Percentiles rank a stretch among this genome's conserved stretches.
Conservation (phyloP, 306 rosid species). For the Vigna hirtella region DNA sequence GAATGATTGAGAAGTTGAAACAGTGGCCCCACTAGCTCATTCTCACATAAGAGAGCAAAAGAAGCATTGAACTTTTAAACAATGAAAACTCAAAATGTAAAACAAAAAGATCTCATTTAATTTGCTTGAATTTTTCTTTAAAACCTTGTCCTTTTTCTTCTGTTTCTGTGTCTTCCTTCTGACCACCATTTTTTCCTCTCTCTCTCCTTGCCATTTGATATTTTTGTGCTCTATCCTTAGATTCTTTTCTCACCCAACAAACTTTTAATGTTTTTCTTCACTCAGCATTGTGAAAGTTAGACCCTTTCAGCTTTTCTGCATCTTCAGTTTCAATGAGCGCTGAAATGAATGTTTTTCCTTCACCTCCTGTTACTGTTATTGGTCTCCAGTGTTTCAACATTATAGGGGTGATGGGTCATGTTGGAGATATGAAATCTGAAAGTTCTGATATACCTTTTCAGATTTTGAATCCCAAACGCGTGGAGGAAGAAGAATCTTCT, state of each 20-base stretch:
- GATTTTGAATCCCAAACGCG: constrained; percentile 42
- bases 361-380: constrained; percentile 16
- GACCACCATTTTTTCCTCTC: constrained; percentile 15
- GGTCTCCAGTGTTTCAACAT: not conserved
- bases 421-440: not conserved
- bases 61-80: not conserved
- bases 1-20: constrained; percentile 36
- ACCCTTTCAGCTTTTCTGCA: not conserved
- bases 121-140: constrained; percentile 29
- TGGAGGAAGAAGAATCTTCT: constrained; percentile 20
- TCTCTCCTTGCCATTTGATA: not conserved
- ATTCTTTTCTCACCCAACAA: not conserved
- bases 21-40: constrained; percentile 43
- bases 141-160: constrained; percentile 5
- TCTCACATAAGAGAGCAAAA: not conserved
- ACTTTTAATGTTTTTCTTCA: not conserved
- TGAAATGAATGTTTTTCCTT: constrained; percentile 33
- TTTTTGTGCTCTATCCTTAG: not conserved
- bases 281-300: constrained; percentile 18
- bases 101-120: not conserved
- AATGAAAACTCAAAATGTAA: not conserved
- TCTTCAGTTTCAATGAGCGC: constrained; percentile 45
- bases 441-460: constrained; percentile 42
- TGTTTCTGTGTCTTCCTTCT: not conserved
- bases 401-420: constrained; percentile 29